Base-by-base conservation (phyloP, 352 stramenopile species). In the Phytophthora palmivora region DNA sequence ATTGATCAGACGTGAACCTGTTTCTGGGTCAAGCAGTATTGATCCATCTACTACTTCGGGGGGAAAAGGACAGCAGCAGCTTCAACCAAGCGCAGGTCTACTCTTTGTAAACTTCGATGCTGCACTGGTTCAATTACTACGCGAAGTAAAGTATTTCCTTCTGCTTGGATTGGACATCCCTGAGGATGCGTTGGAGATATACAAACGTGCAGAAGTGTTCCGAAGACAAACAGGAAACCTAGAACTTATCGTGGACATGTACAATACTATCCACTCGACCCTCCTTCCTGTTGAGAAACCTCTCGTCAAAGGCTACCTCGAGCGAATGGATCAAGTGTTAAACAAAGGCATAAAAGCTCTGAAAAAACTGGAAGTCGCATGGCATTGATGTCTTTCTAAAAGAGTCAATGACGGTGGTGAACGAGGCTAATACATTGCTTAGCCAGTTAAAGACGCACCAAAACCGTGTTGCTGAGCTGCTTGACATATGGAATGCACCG, bases 61-160 rank as follows among this genome's bases (percentile, higher is more conserved):
- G 21, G 37, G 14, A 8, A 61, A 58, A 43, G 55, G 60, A 8
- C 69, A 64, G 8, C 60, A 72, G 46, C 48, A 39, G 28, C 38
- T 51, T 16, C 47, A 61, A 14, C 7, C 46, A 4, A 48, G 47
- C 22, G 22, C 41, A 1, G 61, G 79, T 0, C 42, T 79, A 32
- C 66, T 98, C 2, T 74, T 81, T 12, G 92, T 98, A 0, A 98
- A 98, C 62, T 98, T 98, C 48, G 91, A 98, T 60, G 76, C 91
- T 5, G 82, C 91, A 2, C 60, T 98, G 4, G 89, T 98, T 6
- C 85, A 96, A 14, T 75, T 98, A 7, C 60, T 98, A 16, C 82
- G 94, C 8, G 94, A 98, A 67, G 92, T 98, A 7, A 98, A 98
- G 62, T 98, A 98, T 67, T 98, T 98, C 39, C 44, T 97, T 26